Evolutionary conservation across 768 basidiomycete genomes (phyloP).

Genomic region (Pulveroboletus sp.): DNA sequence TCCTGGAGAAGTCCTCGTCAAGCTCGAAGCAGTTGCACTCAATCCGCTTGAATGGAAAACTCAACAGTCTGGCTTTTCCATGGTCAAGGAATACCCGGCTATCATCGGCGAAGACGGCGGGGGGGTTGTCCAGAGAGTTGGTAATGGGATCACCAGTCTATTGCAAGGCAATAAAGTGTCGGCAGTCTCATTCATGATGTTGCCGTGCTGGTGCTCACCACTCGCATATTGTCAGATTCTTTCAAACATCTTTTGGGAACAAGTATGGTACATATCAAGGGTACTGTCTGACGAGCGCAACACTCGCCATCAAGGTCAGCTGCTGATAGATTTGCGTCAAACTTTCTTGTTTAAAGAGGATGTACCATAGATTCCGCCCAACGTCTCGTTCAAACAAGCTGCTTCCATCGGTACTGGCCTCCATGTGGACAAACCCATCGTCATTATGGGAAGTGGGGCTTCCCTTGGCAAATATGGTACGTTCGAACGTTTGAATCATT

Average conservation of each 20-base stretch:
- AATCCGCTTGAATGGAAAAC: too few species aligned
- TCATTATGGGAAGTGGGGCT: constrained; percentile 35
- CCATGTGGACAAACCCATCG: constrained; percentile 27
- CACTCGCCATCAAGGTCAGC: constrained; percentile 13
- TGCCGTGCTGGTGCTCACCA: too few species aligned
- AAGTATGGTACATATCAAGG: constrained; percentile 15
- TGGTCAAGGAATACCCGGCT: too few species aligned
- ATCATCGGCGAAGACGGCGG: too few species aligned
- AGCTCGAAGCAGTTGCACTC: too few species aligned
- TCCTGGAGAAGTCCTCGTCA: too few species aligned
- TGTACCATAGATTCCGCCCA: constrained; percentile 28
- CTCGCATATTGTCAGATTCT: too few species aligned
- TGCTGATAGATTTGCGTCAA: neutral
- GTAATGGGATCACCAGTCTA: constrained; percentile 30
- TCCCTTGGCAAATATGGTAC: constrained; percentile 36
- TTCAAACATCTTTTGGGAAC: neutral
- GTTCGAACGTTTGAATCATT: too few species aligned
- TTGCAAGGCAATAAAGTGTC: constrained; percentile 30
- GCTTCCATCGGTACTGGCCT: constrained; percentile 27
- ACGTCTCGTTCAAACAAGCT: constrained; percentile 35
- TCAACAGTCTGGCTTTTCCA: too few species aligned
- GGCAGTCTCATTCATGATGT: too few species aligned
- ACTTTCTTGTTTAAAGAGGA: too few species aligned
- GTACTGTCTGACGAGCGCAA: constrained; percentile 15
- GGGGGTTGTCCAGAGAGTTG: too few species aligned